These are phyloP conservation scores for Rhytidhysteron rufulum DNA, from an alignment of 2,329 filamentous ascomycete genomes.

Conservation along the genomic window DNA sequence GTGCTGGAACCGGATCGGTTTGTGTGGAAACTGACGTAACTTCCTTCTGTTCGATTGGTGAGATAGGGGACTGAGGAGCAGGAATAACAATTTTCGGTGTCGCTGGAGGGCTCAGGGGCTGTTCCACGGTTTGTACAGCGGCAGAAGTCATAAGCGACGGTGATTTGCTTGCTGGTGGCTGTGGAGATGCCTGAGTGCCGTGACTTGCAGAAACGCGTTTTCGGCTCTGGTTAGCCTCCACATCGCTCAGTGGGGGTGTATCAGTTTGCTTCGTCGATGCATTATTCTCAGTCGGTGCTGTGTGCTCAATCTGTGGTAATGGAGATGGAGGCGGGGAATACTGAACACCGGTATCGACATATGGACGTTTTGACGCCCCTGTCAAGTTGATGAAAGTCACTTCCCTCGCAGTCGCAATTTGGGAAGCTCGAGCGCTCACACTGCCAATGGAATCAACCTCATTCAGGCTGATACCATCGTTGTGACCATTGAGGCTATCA, in stretches of 20 bases:
- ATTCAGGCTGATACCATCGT: no score
- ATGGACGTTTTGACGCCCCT: constrained; percentile 46
- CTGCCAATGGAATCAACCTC: no score
- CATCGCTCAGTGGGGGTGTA: constrained; percentile 36
- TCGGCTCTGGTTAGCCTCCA: constrained; percentile 70
- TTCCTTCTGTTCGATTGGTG: constrained; percentile 30
- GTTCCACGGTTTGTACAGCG: constrained; percentile 59
- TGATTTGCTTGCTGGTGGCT: constrained; percentile 11
- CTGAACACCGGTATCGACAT: constrained; percentile 75
- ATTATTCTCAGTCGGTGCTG: constrained; percentile 18
- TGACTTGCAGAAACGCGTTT: constrained; percentile 55
- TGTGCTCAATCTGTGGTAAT: no score
- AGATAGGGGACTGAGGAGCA: constrained; percentile 38
- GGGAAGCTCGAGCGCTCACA: constrained; percentile 19
- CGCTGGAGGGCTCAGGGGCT: constrained; percentile 61
- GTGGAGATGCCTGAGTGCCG: constrained; percentile 8
- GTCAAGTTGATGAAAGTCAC: constrained; percentile 28
- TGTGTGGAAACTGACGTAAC: constrained; percentile 61
- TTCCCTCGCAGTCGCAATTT: constrained; percentile 10
- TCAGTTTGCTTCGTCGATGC: constrained; percentile 22
- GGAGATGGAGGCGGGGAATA: constrained; percentile 81
- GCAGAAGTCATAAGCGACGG: constrained; percentile 58
- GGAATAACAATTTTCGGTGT: constrained; percentile 54
- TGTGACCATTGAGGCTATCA: no score
- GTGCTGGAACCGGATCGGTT: constrained; percentile 41